phyloP scores from a whole-genome alignment of 352 stramenopile genomes.

The Peronosclerospora sorghi region DNA sequence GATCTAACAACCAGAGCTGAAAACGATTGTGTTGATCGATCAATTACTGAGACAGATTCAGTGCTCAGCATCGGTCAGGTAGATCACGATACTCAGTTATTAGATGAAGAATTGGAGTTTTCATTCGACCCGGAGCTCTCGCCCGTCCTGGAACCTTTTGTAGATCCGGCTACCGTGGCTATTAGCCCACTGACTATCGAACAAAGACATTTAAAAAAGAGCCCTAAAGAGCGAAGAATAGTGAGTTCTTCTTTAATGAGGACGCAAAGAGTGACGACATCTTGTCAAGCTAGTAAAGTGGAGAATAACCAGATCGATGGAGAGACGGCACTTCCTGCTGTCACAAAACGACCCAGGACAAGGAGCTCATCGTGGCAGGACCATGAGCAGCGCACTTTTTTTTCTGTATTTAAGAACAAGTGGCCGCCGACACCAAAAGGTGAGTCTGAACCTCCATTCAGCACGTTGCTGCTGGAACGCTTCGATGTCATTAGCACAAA shows the following conservation, averaged over 20 bases:
- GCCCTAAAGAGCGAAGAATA: slow-evolving; percentile 6
- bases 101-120: slow-evolving; percentile 23
- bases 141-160: slow-evolving; percentile 41
- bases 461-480: slow-evolving; percentile 35
- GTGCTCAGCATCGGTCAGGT: slow-evolving; percentile 23
- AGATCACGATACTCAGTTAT: slow-evolving; percentile 16
- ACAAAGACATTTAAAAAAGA: slow-evolving; percentile 11
- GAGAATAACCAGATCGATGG: slow-evolving; percentile 3
- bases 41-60: slow-evolving; percentile 20
- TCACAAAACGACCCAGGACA: slow-evolving; percentile 14
- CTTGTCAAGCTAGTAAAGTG: slow-evolving; percentile 4
- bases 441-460: slow-evolving; percentile 17
- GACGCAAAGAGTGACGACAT: slow-evolving; percentile 1
- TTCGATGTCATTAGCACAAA: slow-evolving; percentile 55
- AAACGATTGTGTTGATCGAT: slow-evolving; percentile 8
- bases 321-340: slow-evolving; percentile 2
- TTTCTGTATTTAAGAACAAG: slow-evolving; percentile 56
- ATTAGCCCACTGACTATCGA: slow-evolving; percentile 16
- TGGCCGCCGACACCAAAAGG: slow-evolving; percentile 26
- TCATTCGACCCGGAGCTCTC: slow-evolving; percentile 36
- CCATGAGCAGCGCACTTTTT: slow-evolving; percentile 57
- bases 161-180: slow-evolving; percentile 8
- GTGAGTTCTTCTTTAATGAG: slow-evolving; percentile 8
- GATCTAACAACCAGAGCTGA: slow-evolving; percentile 14
- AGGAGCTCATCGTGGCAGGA: slow-evolving; percentile 31